Conservation (phyloP, 345 rosid species). For the Bruguiera gymnorhiza region DNA sequence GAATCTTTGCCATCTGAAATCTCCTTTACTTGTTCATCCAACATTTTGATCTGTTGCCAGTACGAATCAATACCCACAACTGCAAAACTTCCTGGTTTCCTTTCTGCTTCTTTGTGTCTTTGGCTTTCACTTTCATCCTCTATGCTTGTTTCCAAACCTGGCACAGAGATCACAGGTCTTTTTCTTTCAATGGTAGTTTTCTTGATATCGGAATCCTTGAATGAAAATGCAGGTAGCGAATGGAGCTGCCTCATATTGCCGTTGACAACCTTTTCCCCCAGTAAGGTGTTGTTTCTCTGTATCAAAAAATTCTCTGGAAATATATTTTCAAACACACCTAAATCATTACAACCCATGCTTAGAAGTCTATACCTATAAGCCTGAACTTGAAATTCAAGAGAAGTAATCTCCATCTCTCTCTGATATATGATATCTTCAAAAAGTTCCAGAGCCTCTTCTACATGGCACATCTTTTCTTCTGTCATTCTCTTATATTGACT, state of each 20-base stretch:
- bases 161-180: conserved; percentile 11
- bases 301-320: conserved; percentile 44
- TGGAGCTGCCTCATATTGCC: conserved; percentile 30
- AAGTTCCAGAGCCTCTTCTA: conserved; percentile 61
- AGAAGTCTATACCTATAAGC: conserved; percentile 67
- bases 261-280: conserved; percentile 25
- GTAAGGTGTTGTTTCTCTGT: conserved; percentile 28
- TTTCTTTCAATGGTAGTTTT: conserved; percentile 18
- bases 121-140: conserved; percentile 24
- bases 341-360: conserved; percentile 66
- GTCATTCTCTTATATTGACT: conserved; percentile 85
- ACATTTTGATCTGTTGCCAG: conserved; percentile 59
- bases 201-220: conserved; percentile 26
- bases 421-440: conserved; percentile 70
- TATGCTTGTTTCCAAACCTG: conserved; percentile 12
- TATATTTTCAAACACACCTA: conserved; percentile 38
- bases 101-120: conserved; percentile 34
- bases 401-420: conserved; percentile 82
- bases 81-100: conserved; percentile 12
- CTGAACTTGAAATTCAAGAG: conserved; percentile 79
- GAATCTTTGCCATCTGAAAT: conserved; percentile 35
- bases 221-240: conserved; percentile 31
- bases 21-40: conserved; percentile 50
- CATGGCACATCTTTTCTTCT: conserved; percentile 76
- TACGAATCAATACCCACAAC: conserved; percentile 41